These are phyloP conservation scores for Cyclospora cayetanensis DNA, from an alignment of 169 alveolate species.

Conservation along the genomic window DNA sequence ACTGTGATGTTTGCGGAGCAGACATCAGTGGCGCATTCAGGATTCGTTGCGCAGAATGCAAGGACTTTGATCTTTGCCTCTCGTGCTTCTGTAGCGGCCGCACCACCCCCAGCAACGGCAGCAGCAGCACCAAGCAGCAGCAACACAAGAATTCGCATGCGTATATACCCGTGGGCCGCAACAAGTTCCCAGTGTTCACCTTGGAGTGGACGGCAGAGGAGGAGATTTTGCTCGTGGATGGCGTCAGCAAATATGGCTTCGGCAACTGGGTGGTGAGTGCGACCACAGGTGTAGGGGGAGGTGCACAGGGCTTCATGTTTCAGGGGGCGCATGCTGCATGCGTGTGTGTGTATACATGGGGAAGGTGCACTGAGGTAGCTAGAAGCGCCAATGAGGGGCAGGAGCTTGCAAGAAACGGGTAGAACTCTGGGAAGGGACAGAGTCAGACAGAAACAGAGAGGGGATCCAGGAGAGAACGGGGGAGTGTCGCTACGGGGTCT, in stretches of 20 bases:
- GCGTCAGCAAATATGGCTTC: slow-evolving; percentile 90
- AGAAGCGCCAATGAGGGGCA: too few relatives aligned
- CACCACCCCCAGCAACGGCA: slow-evolving; percentile 73
- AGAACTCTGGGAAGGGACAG: too few relatives aligned
- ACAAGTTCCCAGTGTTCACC: slow-evolving; percentile 85
- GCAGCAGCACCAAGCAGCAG: slow-evolving; percentile 21
- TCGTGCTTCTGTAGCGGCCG: slow-evolving; percentile 90
- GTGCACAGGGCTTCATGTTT: not conserved
- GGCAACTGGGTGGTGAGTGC: slow-evolving; percentile 93
- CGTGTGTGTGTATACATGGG: too few relatives aligned
- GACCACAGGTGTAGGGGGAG: not conserved
- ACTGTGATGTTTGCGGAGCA: slow-evolving; percentile 70
- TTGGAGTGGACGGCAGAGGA: slow-evolving; percentile 93
- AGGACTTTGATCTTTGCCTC: slow-evolving; percentile 88
- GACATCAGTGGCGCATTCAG: slow-evolving; percentile 66
- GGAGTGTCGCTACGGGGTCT: too few relatives aligned
- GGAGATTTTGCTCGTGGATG: slow-evolving; percentile 89
- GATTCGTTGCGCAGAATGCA: slow-evolving; percentile 92
- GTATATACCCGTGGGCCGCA: slow-evolving; percentile 90
- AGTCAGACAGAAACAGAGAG: too few relatives aligned
- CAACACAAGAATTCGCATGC: slow-evolving; percentile 86
- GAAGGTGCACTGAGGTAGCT: too few relatives aligned
- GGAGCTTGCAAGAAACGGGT: too few relatives aligned
- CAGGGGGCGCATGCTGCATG: too few relatives aligned
- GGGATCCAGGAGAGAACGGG: too few relatives aligned